Conservation (phyloP, 2,329 filamentous ascomycete species). For the Pseudogymnoascus sp. region DNA sequence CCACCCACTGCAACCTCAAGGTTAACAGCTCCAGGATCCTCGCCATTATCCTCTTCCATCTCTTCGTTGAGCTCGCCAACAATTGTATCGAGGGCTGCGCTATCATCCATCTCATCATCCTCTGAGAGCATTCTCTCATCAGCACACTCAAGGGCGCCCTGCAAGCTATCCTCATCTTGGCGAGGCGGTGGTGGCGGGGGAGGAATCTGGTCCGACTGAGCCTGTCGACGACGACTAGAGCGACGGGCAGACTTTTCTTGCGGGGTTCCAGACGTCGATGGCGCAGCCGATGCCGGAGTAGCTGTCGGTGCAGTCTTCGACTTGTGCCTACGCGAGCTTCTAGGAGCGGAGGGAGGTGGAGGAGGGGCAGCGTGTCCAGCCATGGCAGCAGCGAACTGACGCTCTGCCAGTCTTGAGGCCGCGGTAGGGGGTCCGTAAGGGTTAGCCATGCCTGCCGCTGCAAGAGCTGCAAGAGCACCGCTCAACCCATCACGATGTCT, state of each 20-base stretch:
- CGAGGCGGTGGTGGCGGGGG: constrained; percentile 43
- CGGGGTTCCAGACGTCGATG: constrained; percentile 34
- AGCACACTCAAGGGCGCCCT: constrained; percentile 78
- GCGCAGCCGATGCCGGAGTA: constrained; percentile 34
- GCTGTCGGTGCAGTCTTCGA: constrained; percentile 37
- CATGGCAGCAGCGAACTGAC: constrained; percentile 20
- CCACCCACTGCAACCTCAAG: constrained; percentile 81
- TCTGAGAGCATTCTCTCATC: constrained; percentile 81
- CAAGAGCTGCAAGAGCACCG: constrained; percentile 66
- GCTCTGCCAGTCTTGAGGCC: constrained; percentile 23
- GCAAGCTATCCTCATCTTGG: constrained; percentile 50
- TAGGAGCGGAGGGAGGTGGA: constrained; percentile 29
- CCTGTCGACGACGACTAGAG: constrained; percentile 52
- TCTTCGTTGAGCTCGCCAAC: constrained; percentile 87
- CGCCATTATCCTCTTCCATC: constrained; percentile 60
- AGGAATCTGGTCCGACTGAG: constrained; percentile 38
- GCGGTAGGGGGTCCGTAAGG: constrained; percentile 26
- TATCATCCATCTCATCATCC: constrained; percentile 59
- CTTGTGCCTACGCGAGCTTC: constrained; percentile 30
- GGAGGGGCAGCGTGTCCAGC: constrained; percentile 29
- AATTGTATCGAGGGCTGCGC: constrained; percentile 67
- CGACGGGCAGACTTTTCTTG: constrained; percentile 55
- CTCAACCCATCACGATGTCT: constrained; percentile 54
- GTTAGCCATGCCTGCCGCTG: constrained; percentile 58
- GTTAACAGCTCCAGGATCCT: constrained; percentile 80